Evolutionary conservation across 2,329 filamentous ascomycete species (phyloP).

Genomic region (Fusarium nisikadoi): DNA sequence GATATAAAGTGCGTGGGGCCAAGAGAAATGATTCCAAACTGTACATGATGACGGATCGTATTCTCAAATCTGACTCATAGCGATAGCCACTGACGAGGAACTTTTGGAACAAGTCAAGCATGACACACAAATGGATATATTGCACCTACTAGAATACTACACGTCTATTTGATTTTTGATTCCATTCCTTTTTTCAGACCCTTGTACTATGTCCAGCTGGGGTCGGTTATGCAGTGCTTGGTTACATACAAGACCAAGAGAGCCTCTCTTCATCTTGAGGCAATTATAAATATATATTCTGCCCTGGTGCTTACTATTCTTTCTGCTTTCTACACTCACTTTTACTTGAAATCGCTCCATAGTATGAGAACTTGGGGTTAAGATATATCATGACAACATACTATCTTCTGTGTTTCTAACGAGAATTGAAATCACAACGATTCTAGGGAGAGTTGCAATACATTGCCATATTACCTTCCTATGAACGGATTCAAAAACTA

Average conservation of each 20-base stretch:
- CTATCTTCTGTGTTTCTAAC: neutral
- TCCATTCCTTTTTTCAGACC: neutral
- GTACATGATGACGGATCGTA: neutral
- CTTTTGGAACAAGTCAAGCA: neutral
- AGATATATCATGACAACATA: neutral
- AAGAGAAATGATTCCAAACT: constrained; percentile 8
- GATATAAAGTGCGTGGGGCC: neutral
- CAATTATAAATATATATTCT: neutral
- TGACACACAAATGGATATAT: neutral
- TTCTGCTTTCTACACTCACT: neutral
- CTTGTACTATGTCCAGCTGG: neutral
- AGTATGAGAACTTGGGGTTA: neutral
- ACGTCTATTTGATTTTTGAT: neutral
- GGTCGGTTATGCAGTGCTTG: neutral
- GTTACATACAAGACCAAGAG: neutral
- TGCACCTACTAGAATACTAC: neutral
- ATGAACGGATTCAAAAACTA: neutral
- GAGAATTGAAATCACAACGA: no score
- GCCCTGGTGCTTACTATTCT: neutral
- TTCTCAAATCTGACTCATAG: neutral
- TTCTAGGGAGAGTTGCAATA: neutral
- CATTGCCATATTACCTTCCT: no score
- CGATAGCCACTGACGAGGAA: neutral
- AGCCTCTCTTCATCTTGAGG: neutral
- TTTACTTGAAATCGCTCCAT: neutral